A percentile compares a stretch with the other conserved stretches of the same genome.
Conservation (phyloP, 495 filamentous ascomycete genomes). For the Neurospora sp. region DNA sequence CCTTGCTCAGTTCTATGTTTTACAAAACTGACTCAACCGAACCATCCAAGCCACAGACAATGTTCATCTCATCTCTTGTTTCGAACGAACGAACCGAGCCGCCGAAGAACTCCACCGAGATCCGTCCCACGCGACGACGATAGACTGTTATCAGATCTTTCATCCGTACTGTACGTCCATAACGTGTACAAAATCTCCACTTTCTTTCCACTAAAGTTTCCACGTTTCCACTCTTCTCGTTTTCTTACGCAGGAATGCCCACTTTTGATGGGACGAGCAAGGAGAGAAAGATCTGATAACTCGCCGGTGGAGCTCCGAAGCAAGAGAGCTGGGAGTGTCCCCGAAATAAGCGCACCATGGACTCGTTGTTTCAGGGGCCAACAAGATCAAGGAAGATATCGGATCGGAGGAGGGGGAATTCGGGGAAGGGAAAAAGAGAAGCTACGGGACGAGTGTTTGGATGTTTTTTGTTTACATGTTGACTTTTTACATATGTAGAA, state of each 20-base stretch:
- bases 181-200: not conserved
- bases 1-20: not conserved
- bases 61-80: not conserved
- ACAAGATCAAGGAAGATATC: not conserved
- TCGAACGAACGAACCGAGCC: not conserved
- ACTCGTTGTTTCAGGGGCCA: not conserved
- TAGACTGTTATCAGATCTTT: not conserved
- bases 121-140: not conserved
- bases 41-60: not conserved
- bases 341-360: not conserved
- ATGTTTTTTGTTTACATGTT: not conserved
- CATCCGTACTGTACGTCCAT: not conserved
- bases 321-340: not conserved
- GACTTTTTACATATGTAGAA: not conserved
- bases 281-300: not conserved
- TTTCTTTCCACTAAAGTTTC: not conserved
- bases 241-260: not conserved
- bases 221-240: conserved; percentile 1
- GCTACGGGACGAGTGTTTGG: too few relatives aligned
- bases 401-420: not conserved
- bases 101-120: not conserved
- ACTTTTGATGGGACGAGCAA: not conserved
- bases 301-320: not conserved
- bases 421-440: too few relatives aligned
- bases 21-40: not conserved